Conservation (phyloP, 2,329 filamentous ascomycete species). For the Neoascochyta sp. region DNA sequence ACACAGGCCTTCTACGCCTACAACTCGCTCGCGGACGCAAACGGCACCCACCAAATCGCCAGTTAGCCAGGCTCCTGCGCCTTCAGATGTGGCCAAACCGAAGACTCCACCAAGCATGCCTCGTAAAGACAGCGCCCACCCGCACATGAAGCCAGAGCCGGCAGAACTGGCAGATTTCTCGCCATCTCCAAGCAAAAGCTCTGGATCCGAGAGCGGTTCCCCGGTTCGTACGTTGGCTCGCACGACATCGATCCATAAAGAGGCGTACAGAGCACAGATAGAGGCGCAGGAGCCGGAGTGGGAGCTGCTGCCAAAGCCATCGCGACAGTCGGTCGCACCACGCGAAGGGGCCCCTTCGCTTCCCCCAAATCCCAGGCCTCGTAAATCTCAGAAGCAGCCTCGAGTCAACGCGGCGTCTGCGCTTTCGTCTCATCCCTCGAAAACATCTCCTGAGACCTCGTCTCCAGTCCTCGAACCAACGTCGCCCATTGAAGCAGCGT, state of each 20-base stretch:
- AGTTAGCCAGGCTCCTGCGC: slow-evolving; percentile 19
- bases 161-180: slow-evolving; percentile 19
- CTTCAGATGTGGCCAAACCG: slow-evolving; percentile 4
- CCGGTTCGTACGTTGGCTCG: slow-evolving; percentile 25
- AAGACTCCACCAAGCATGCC: slow-evolving; percentile 4
- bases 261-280: slow-evolving; percentile 19
- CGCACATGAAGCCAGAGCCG: slow-evolving; percentile 12
- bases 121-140: slow-evolving; percentile 8
- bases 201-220: slow-evolving; percentile 30
- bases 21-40: slow-evolving; percentile 23
- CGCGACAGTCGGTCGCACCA: too few relatives aligned
- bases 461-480: too few relatives aligned
- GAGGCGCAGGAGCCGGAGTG: slow-evolving; percentile 30
- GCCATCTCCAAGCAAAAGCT: slow-evolving; percentile 25
- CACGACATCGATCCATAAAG: slow-evolving; percentile 7
- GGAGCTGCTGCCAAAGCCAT: slow-evolving; percentile 24
- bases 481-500: slow-evolving; percentile 21
- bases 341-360: too few relatives aligned
- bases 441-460: too few relatives aligned
- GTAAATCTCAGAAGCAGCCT: slow-evolving; percentile 15
- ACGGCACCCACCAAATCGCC: slow-evolving; percentile 32
- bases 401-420: slow-evolving; percentile 26
- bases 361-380: background rate
- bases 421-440: slow-evolving; percentile 27
- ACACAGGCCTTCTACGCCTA: too few relatives aligned